A percentile compares a stretch with the other conserved stretches of the same genome.
Conservation (phyloP, 2,329 filamentous ascomycete species). For the Grosmannia huntii region DNA sequence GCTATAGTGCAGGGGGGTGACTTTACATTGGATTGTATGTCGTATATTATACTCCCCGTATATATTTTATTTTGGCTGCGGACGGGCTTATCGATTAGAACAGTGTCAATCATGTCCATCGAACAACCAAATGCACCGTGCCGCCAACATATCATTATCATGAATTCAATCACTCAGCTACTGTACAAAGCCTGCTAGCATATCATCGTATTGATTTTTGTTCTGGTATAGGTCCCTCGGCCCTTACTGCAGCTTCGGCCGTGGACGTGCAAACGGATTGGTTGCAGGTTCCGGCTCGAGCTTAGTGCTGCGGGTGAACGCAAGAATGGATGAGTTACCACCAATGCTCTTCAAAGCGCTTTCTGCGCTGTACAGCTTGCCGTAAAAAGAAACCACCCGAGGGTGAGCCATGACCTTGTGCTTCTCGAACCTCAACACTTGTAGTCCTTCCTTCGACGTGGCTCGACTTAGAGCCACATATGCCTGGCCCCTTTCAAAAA, state of each 20-base stretch:
- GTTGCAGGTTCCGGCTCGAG: not conserved
- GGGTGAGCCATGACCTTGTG: constrained; percentile 90
- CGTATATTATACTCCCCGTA: not conserved
- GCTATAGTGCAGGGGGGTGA: not conserved
- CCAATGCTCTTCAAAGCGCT: constrained; percentile 18
- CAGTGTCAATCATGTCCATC: not conserved
- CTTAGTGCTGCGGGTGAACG: constrained; percentile 22
- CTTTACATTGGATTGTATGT: not conserved
- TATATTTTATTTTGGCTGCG: not conserved
- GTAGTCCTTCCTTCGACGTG: constrained; percentile 72
- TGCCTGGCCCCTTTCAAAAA: constrained; percentile 95
- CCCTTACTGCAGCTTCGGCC: not conserved
- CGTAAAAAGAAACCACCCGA: constrained; percentile 74
- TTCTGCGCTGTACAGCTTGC: constrained; percentile 64
- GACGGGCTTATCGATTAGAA: not conserved
- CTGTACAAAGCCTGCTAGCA: not conserved
- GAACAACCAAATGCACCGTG: not conserved
- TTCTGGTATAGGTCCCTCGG: not conserved
- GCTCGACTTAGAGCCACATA: constrained; percentile 94
- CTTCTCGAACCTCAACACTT: constrained; percentile 80
- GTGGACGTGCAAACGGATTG: not conserved
- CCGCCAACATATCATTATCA: not conserved
- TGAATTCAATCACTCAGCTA: not conserved
- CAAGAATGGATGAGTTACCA: constrained; percentile 21
- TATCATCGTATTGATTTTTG: not conserved